Conservation (phyloP, 2,329 filamentous ascomycete species). For the Onygena corvina region DNA sequence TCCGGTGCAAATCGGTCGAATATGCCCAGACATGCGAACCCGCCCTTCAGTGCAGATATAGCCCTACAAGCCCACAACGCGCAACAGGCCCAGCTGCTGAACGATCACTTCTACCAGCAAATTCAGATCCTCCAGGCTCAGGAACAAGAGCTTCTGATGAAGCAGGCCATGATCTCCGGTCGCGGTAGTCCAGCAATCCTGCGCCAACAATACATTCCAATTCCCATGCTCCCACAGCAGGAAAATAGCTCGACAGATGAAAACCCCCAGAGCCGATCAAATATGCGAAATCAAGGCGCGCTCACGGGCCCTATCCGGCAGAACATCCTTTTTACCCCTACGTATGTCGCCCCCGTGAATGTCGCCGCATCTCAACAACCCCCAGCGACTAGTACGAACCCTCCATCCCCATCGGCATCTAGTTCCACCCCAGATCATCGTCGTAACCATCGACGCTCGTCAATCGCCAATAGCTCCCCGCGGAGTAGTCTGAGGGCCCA, state of each 20-base stretch:
- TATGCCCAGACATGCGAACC: slow-evolving; percentile 30
- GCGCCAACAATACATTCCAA: slow-evolving; percentile 31
- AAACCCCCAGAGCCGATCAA: slow-evolving; percentile 27
- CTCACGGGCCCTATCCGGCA: slow-evolving; percentile 24
- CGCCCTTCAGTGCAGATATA: slow-evolving; percentile 26
- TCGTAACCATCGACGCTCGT: slow-evolving; percentile 35
- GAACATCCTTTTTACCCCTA: slow-evolving; percentile 24
- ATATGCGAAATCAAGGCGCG: slow-evolving; percentile 28
- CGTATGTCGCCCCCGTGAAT: slow-evolving; percentile 27
- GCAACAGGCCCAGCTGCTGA: slow-evolving; percentile 37
- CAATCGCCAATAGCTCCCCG: slow-evolving; percentile 32
- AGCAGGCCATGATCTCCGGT: slow-evolving; percentile 34
- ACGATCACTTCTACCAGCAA: slow-evolving; percentile 40
- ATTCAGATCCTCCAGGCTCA: slow-evolving; percentile 41
- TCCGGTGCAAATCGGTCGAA: slow-evolving; percentile 42
- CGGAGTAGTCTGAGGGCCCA: slow-evolving; percentile 36
- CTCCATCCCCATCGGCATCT: slow-evolving; percentile 35
- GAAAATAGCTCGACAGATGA: slow-evolving; percentile 26
- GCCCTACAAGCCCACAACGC: slow-evolving; percentile 24
- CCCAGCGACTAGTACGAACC: slow-evolving; percentile 31
- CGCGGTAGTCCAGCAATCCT: slow-evolving; percentile 30
- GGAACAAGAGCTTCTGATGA: slow-evolving; percentile 39
- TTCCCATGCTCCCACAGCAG: slow-evolving; percentile 30
- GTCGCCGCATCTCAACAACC: slow-evolving; percentile 25
- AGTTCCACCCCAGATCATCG: slow-evolving; percentile 33